Conservation (phyloP, 1,139 yeast genomes). For the Scheffersomyces lignicola region DNA sequence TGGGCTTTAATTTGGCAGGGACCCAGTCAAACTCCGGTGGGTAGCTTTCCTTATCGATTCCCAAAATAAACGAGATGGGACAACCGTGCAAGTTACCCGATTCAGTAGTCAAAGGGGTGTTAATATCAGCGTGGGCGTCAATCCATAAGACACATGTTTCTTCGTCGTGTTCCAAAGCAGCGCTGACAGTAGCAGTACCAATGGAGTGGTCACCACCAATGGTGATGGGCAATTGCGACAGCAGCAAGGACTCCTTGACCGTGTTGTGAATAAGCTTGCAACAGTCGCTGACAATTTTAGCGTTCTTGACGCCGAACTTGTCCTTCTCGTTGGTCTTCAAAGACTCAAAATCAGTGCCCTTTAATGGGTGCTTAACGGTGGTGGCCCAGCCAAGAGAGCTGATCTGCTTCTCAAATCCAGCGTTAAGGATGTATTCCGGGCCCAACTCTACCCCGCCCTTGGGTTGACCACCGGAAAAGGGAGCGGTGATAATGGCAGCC, state of each 20-base stretch:
- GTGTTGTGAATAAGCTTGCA: constrained; percentile 63
- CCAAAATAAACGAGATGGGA: constrained; percentile 89
- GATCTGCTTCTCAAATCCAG: constrained; percentile 68
- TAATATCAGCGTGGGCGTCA: constrained; percentile 97
- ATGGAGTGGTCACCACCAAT: constrained; percentile 97
- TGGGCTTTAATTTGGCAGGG: constrained; percentile 63
- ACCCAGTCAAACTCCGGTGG: constrained; percentile 83
- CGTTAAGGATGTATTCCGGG: constrained; percentile 74
- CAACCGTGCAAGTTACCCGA: constrained; percentile 97
- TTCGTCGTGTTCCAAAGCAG: constrained; percentile 75
- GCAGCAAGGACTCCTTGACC: constrained; percentile 49
- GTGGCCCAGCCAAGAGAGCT: constrained; percentile 73
- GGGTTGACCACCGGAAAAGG: constrained; percentile 97
- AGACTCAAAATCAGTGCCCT: constrained; percentile 43
- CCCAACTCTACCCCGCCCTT: constrained; percentile 93
- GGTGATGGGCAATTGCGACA: constrained; percentile 72
- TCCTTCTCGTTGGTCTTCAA: constrained; percentile 45
- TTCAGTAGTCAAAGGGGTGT: constrained; percentile 82
- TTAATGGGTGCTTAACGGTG: constrained; percentile 57
- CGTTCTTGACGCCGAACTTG: constrained; percentile 64
- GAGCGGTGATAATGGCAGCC: constrained; percentile 73
- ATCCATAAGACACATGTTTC: constrained; percentile 93
- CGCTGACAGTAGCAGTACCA: constrained; percentile 91
- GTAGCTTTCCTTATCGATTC: constrained; percentile 60
- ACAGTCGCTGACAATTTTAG: constrained; percentile 74